These are phyloP conservation scores for Podila clonocystis DNA, from an alignment of 192 early-diverging fungal species.

Conservation along the genomic window DNA sequence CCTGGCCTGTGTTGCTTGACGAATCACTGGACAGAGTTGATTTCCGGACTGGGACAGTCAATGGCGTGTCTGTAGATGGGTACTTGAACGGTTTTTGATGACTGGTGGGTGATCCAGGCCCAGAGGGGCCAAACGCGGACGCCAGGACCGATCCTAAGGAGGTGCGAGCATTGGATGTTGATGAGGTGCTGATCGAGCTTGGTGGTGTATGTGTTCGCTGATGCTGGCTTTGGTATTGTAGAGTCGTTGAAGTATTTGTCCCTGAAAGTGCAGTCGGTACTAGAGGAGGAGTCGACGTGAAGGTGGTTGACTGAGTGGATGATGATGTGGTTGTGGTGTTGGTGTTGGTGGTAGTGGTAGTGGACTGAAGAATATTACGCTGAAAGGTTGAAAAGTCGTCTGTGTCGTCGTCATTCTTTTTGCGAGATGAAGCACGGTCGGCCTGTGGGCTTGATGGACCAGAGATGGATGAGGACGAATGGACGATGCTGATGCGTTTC, in stretches of 20 bases:
- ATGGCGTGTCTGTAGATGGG: conserved; percentile 7
- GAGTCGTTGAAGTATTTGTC: neutral
- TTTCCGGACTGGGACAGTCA: too few species aligned
- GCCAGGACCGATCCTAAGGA: conserved; percentile 24
- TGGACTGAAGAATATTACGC: conserved; percentile 23
- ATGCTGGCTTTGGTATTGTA: neutral
- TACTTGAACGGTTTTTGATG: conserved; percentile 23
- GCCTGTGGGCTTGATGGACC: conserved; percentile 4
- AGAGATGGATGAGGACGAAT: conserved; percentile 1
- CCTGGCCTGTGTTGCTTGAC: neutral
- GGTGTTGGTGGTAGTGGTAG: conserved; percentile 10
- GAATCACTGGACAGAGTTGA: neutral
- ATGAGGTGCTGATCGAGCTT: neutral
- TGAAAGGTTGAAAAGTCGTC: conserved; percentile 19
- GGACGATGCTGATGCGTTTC: conserved; percentile 15
- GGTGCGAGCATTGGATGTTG: conserved; percentile 4
- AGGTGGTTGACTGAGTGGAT: conserved; percentile 6
- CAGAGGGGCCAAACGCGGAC: conserved; percentile 15
- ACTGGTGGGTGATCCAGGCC: conserved; percentile 7
- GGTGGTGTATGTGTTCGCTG: conserved; percentile 11
- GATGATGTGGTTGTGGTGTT: conserved; percentile 13
- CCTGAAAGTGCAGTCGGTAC: neutral
- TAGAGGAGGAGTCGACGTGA: neutral
- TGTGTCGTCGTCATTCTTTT: conserved; percentile 19
- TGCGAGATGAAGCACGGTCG: conserved; percentile 9